Conservation (phyloP, 306 rosid genomes). For the Castanea crenata region DNA sequence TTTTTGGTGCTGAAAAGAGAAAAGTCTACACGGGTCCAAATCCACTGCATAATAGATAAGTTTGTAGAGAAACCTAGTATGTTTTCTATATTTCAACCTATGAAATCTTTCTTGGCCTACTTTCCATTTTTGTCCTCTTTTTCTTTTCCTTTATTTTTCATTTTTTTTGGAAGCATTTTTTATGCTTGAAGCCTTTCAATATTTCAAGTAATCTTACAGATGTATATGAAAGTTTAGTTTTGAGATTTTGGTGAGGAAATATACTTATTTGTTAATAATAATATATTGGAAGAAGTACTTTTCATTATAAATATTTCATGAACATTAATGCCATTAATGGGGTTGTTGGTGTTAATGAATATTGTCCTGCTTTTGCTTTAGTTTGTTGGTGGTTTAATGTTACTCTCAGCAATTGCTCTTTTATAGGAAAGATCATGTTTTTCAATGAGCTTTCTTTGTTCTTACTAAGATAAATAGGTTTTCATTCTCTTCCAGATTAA, state of each 20-base stretch:
- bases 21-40: constrained; percentile 88
- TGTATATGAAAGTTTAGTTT: constrained; percentile 49
- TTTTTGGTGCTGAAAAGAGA: constrained; percentile 69
- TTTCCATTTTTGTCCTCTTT: neutral
- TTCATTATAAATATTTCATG: neutral
- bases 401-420: constrained; percentile 19
- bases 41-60: constrained; percentile 92
- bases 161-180: constrained; percentile 35
- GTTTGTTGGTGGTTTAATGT: constrained; percentile 12
- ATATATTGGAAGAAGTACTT: constrained; percentile 22
- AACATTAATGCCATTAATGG: constrained; percentile 36
- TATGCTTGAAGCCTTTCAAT: constrained; percentile 36
- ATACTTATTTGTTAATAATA: constrained; percentile 30
- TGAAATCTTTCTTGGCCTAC: neutral
- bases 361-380: constrained; percentile 32
- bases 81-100: constrained; percentile 16
- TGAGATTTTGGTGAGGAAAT: constrained; percentile 39
- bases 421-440: neutral
- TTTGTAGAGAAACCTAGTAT: constrained; percentile 12
- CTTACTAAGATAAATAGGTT: constrained; percentile 23
- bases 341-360: constrained; percentile 41
- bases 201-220: constrained; percentile 30
- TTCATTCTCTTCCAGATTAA: constrained; percentile 18
- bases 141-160: neutral
- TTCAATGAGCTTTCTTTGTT: neutral